Evolutionary conservation across 192 early-diverging fungal species (phyloP).

Genomic region (Coemansia sp.): DNA sequence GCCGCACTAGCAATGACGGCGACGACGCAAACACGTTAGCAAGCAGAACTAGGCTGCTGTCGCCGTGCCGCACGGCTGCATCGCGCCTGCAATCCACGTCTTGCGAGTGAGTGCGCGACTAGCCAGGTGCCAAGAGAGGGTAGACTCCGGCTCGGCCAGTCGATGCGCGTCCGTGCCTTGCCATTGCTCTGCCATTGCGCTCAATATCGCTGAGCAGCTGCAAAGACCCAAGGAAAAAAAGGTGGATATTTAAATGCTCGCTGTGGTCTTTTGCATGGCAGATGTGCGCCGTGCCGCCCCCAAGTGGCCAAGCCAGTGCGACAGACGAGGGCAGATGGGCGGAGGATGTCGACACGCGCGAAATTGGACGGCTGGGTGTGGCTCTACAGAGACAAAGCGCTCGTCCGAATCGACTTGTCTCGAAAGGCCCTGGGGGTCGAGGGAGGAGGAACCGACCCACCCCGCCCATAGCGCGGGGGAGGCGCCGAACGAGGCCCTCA

Average conservation of each 20-base stretch:
- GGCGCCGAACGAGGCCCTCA: conserved; percentile 6
- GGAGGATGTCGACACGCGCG: background rate
- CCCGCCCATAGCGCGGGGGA: conserved; percentile 6
- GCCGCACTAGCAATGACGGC: conserved; percentile 9
- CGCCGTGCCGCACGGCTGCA: background rate
- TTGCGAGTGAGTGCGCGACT: background rate
- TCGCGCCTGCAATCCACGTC: conserved; percentile 7
- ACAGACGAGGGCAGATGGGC: background rate
- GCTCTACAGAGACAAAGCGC: conserved; percentile 4
- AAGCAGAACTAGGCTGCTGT: conserved; percentile 3
- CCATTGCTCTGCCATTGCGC: conserved; percentile 11
- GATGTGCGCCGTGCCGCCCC: background rate
- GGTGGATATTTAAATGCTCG: conserved; percentile 14
- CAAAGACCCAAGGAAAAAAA: background rate
- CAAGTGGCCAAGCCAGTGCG: background rate
- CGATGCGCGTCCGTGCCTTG: background rate
- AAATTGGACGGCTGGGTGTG: background rate
- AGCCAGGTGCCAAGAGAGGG: background rate
- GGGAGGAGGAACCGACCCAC: conserved; percentile 5
- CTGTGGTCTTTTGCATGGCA: conserved; percentile 16
- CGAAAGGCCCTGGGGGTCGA: background rate
- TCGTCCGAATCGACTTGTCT: background rate
- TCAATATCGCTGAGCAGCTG: background rate
- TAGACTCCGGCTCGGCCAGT: background rate
- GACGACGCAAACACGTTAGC: conserved; percentile 9